Conservation (phyloP, 257 asterid genomes). For the Sherardia arvensis region DNA sequence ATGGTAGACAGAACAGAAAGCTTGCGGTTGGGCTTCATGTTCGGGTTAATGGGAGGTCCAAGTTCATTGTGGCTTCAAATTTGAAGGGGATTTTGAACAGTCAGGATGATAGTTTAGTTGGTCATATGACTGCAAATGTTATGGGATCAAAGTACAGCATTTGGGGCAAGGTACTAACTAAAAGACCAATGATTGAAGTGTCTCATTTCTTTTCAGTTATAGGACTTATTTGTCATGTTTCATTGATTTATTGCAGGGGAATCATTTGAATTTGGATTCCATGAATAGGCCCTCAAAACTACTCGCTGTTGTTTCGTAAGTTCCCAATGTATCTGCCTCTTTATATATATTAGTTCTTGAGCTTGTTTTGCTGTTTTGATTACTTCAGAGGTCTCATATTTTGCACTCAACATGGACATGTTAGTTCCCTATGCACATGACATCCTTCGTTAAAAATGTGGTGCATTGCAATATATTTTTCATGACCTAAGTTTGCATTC, state of each 20-base stretch:
- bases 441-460: not conserved
- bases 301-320: constrained; percentile 68
- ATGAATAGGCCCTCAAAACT: constrained; percentile 45
- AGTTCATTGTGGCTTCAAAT: constrained; percentile 60
- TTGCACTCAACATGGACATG: too few relatives aligned
- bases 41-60: constrained; percentile 63
- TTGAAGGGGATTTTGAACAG: constrained; percentile 32
- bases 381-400: not conserved
- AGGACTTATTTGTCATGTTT: not conserved
- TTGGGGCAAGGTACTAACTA: constrained; percentile 68
- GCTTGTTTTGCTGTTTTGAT: not conserved
- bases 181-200: not conserved
- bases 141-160: constrained; percentile 76
- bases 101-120: constrained; percentile 63
- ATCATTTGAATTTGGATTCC: constrained; percentile 20
- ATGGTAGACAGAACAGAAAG: constrained; percentile 80
- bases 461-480: not conserved
- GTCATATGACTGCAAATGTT: constrained; percentile 55
- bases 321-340: not conserved
- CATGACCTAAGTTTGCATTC: not conserved
- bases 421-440: not conserved
- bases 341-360: not conserved
- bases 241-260: constrained; percentile 38
- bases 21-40: constrained; percentile 77
- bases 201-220: not conserved